Evolutionary conservation across 768 basidiomycete species (phyloP).

Genomic region (Mycena crocata): DNA sequence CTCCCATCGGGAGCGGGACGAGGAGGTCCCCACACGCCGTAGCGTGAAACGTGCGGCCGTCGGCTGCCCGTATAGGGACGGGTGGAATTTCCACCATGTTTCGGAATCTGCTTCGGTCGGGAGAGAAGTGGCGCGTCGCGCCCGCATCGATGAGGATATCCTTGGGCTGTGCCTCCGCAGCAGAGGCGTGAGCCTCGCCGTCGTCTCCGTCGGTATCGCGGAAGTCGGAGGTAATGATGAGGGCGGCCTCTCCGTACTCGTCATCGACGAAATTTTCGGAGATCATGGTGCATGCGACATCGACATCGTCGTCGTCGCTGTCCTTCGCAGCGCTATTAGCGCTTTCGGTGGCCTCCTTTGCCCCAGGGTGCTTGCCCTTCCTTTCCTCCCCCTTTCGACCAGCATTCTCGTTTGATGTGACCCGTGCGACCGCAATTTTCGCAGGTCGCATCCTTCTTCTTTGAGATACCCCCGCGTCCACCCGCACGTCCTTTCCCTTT

Average conservation of each 20-base stretch:
- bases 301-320: conserved; percentile 25
- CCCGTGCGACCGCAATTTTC: conserved; percentile 48
- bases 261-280: not conserved
- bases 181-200: not conserved
- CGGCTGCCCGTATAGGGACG: conserved; percentile 14
- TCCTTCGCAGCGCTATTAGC: conserved; percentile 26
- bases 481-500: conserved; percentile 23
- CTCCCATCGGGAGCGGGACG: conserved; percentile 16
- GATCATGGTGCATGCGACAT: not conserved
- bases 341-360: conserved; percentile 28
- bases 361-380: conserved; percentile 42
- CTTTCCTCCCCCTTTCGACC: conserved; percentile 32
- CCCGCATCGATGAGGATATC: conserved; percentile 20
- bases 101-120: conserved; percentile 8
- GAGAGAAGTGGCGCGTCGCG: conserved; percentile 23
- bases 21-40: conserved; percentile 3
- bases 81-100: conserved; percentile 11
- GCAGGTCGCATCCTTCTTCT: conserved; percentile 10
- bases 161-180: not conserved
- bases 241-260: not conserved
- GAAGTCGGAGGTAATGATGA: not conserved
- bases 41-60: conserved; percentile 14
- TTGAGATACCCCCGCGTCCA: not conserved
- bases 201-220: not conserved
- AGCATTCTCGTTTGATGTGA: conserved; percentile 33